Conservation (phyloP, 176 grass and related monocot species). For the Paspalum notatum region DNA sequence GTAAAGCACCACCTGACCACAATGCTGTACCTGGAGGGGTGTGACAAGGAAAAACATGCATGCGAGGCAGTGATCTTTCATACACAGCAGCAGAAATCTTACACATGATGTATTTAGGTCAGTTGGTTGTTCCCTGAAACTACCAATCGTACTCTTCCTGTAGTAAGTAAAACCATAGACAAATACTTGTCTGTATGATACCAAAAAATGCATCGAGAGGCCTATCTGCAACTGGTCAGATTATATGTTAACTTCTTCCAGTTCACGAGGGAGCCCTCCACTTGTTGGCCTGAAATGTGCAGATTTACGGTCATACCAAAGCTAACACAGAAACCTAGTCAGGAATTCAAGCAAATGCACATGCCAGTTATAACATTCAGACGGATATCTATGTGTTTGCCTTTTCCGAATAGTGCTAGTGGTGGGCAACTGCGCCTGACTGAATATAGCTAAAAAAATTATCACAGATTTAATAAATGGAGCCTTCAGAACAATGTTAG, state of each 20-base stretch:
- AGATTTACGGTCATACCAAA: constrained; percentile 26
- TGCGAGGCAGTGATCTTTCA: neutral
- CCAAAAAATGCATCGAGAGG: constrained; percentile 17
- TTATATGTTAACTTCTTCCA: constrained; percentile 59
- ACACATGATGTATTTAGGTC: neutral
- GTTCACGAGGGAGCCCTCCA: constrained; percentile 73
- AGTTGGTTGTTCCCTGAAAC: constrained; percentile 23
- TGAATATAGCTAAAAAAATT: neutral
- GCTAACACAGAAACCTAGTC: neutral
- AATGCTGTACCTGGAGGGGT: constrained; percentile 20
- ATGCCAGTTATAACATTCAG: neutral
- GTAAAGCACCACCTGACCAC: neutral
- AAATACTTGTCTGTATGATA: neutral
- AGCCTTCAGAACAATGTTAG: neutral
- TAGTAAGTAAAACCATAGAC: constrained; percentile 17
- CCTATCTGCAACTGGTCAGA: neutral
- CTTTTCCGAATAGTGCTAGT: neutral
- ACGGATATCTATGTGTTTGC: neutral
- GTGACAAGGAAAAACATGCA: neutral
- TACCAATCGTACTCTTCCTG: neutral
- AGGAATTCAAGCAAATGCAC: neutral
- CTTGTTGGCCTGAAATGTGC: constrained; percentile 76
- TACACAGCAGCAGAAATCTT: constrained; percentile 7
- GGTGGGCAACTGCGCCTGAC: neutral
- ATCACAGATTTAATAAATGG: neutral